Evolutionary conservation across 225 moss, liverwort and hornwort species (phyloP).

Genomic region (Takakia lepidozioides): DNA sequence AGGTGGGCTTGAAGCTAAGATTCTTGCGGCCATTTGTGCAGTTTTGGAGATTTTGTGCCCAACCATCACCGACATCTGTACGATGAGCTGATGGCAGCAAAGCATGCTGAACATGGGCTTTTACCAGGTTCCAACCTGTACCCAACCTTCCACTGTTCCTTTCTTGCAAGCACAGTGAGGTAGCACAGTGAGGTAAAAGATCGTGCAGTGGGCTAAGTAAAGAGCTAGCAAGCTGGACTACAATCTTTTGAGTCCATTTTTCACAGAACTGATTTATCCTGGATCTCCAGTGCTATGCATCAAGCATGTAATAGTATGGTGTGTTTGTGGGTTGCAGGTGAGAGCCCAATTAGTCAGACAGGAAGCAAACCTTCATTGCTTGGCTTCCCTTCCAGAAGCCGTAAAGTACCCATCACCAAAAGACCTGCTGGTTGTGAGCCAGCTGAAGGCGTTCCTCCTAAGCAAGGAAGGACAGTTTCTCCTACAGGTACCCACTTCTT

Average conservation of each 20-base stretch:
- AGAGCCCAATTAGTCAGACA: constrained; percentile 18
- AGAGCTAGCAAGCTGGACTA: too few species aligned
- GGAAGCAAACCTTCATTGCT: constrained; percentile 19
- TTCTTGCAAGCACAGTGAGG: too few species aligned
- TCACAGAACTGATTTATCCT: too few species aligned
- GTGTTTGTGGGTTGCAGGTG: constrained; percentile 4
- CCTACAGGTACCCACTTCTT: constrained; percentile 16
- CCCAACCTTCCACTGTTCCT: neutral
- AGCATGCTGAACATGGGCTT: constrained; percentile 52
- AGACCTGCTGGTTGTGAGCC: constrained; percentile 18
- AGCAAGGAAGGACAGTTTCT: constrained; percentile 26
- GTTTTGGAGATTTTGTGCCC: constrained; percentile 86
- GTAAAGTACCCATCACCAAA: constrained; percentile 19
- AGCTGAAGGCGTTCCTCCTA: constrained; percentile 20
- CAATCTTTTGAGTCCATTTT: neutral
- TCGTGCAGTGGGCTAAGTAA: too few species aligned
- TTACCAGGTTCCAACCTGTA: constrained; percentile 27
- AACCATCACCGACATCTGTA: constrained; percentile 44
- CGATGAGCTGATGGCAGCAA: constrained; percentile 52
- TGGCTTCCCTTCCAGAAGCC: constrained; percentile 22
- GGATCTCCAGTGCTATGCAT: neutral
- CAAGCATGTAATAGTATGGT: neutral
- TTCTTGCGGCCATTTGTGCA: too few species aligned
- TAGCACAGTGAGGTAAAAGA: too few species aligned
- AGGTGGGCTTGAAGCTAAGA: too few species aligned